These are phyloP conservation scores for Trichoderma hamatum DNA, from an alignment of 2,329 filamentous ascomycete genomes.

Conservation along the genomic window DNA sequence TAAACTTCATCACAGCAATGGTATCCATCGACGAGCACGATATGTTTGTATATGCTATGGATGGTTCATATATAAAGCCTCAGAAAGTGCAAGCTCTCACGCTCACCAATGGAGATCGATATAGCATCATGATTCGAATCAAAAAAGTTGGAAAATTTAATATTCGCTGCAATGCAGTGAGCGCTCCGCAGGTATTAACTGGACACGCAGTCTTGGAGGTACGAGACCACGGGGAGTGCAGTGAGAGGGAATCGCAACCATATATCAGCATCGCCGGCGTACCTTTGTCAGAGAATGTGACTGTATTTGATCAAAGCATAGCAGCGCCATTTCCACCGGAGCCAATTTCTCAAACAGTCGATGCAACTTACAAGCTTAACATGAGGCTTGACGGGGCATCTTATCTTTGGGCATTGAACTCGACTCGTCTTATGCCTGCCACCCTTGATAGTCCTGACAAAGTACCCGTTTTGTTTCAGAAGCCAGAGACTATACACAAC, in stretches of 20 bases:
- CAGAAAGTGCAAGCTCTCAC: constrained; percentile 51
- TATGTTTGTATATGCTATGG: constrained; percentile 58
- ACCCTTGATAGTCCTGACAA: constrained; percentile 40
- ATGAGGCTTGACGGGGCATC: constrained; percentile 47
- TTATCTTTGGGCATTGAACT: constrained; percentile 59
- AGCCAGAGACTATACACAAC: constrained; percentile 40
- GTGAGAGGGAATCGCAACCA: constrained; percentile 38
- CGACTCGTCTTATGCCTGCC: constrained; percentile 45
- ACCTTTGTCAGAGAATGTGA: constrained; percentile 45
- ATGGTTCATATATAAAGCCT: constrained; percentile 58
- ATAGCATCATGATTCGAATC: constrained; percentile 54
- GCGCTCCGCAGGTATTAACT: constrained; percentile 57
- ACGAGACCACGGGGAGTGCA: background rate
- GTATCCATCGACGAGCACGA: constrained; percentile 57
- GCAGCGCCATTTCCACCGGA: constrained; percentile 54
- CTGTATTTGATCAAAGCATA: constrained; percentile 47
- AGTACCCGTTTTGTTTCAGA: constrained; percentile 52
- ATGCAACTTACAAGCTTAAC: constrained; percentile 50
- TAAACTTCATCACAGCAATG: constrained; percentile 49
- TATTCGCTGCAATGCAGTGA: constrained; percentile 55
- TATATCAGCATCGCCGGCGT: constrained; percentile 55
- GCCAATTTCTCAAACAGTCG: constrained; percentile 45
- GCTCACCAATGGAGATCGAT: constrained; percentile 55
- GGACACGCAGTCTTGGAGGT: constrained; percentile 54
- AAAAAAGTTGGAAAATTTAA: constrained; percentile 54